Evolutionary conservation across 2,329 filamentous ascomycete genomes (phyloP), one percentile per base, ranked within the genome.

Genomic region (Sclerotinia trifoliorum): DNA sequence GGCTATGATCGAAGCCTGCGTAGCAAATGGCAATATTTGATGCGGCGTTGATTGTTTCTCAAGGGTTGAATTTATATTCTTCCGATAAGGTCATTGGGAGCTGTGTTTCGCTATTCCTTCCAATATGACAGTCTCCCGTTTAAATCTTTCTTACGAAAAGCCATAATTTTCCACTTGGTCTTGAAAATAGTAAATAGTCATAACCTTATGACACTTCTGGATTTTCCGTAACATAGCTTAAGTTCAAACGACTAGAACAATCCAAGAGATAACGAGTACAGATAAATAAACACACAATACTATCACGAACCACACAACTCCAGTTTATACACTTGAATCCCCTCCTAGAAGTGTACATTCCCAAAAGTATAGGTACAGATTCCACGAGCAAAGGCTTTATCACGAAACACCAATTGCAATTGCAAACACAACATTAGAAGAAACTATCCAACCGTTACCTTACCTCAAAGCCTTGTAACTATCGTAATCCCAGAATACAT

Each of bases 161-260:
- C 1, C 0, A 35, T 35, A 13, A 8, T 17, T 19, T 10, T 13
- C 21, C 3, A 24, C 0, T 17, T 0, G 0, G 1, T 29, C 6
- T 15, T 48, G 13, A n/a, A 8, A 21, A 29, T 48, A 13, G 6
- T 29, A 5, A 32, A 21, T 17, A n/a, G 10, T 29, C 11, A 21
- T 48, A 29, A 29, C 29, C 29, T 29, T 29, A 29, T 29, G 29
- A 29, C 15, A 46, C 1, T 8, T 15, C 8, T n/a, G 42, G 7
- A n/a, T 8, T 15, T 21, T 32, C 19, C 42, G 1, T 15, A 17
- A 32, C 21, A 35, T 35, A 35, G 8, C 10, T 35, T 35, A 5
- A 35, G 5, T 35, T 35, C 5, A 35, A 35, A 35, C 32, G 35
- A 35, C 7, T 2, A 10, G 6, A 35, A 35, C 10, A 35, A 35